Conservation (phyloP, 164 flowering plant species). For the Aristolochia californica region DNA sequence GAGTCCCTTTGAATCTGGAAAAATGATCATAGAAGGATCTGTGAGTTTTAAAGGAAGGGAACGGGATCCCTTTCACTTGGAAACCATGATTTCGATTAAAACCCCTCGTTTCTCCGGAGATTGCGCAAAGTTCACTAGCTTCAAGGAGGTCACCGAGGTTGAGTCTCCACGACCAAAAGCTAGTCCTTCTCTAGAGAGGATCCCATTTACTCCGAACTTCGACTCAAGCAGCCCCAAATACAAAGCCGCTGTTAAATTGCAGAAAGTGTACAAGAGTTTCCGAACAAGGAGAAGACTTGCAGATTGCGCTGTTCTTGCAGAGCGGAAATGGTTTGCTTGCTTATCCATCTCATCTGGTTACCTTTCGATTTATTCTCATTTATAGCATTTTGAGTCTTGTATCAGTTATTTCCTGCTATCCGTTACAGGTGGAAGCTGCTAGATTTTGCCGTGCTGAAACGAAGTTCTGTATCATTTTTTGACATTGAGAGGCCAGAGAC, state of each 20-base stretch:
- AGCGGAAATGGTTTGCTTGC: slow-evolving; percentile 61
- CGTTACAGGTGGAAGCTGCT: slow-evolving; percentile 31
- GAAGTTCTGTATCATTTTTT: slow-evolving; percentile 81
- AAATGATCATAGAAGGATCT: slow-evolving; percentile 31
- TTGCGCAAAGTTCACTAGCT: slow-evolving; percentile 3
- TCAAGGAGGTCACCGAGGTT: slow-evolving; percentile 8
- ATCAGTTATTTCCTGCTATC: slow-evolving; percentile 1
- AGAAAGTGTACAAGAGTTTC: slow-evolving; percentile 93
- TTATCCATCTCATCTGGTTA: not conserved
- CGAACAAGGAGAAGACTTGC: slow-evolving; percentile 84
- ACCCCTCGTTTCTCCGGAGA: slow-evolving; percentile 12
- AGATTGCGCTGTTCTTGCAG: slow-evolving; percentile 89
- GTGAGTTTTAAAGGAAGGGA: slow-evolving; percentile 40
- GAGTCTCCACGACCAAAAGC: slow-evolving; percentile 7
- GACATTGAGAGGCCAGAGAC: slow-evolving; percentile 65
- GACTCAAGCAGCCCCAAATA: slow-evolving; percentile 37
- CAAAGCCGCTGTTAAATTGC: slow-evolving; percentile 79
- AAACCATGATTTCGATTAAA: slow-evolving; percentile 27
- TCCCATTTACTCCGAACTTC: slow-evolving; percentile 10
- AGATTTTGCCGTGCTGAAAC: slow-evolving; percentile 83
- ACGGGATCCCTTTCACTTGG: slow-evolving; percentile 10
- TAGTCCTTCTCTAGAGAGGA: slow-evolving; percentile 9
- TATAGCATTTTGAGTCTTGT: not conserved
- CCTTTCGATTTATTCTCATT: too few species aligned
- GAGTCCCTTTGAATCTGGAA: slow-evolving; percentile 20